Evolutionary conservation across 2,329 filamentous ascomycete species (phyloP).

Genomic region (Calonectria pseudoreteaudii): DNA sequence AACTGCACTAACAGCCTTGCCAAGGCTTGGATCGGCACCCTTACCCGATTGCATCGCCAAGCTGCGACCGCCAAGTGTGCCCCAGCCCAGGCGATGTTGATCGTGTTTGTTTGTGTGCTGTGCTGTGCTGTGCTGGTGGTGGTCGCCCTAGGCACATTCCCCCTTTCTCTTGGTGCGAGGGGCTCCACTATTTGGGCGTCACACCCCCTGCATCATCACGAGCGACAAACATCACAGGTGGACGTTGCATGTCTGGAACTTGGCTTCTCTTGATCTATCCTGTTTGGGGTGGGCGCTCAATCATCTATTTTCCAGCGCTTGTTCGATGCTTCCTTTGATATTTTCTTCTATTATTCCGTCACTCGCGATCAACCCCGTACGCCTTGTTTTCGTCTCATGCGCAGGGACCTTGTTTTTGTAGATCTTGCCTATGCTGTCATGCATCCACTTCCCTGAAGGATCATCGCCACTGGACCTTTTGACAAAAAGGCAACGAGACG

Average conservation of each 20-base stretch:
- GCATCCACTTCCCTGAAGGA: not conserved
- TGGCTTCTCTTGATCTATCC: not conserved
- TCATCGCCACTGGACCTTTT: not conserved
- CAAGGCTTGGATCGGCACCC: conserved; percentile 43
- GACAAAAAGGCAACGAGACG: not conserved
- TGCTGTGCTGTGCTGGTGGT: not conserved
- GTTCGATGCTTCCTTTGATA: not conserved
- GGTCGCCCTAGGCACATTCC: not conserved
- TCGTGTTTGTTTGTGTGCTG: not conserved
- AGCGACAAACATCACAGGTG: not conserved
- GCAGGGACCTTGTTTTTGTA: conserved; percentile 5
- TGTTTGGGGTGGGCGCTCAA: not conserved
- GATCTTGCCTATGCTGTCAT: conserved; percentile 7
- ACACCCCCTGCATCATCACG: conserved; percentile 12
- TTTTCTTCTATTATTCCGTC: not conserved
- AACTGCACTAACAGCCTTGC: conserved; percentile 29
- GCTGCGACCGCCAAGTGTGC: conserved; percentile 35
- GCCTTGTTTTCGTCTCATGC: not conserved
- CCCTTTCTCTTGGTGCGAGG: not conserved
- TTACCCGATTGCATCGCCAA: conserved; percentile 40
- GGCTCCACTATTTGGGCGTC: conserved; percentile 12
- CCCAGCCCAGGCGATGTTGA: not conserved
- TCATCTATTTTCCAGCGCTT: not conserved
- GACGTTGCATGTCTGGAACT: not conserved
- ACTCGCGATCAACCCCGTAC: not conserved